Percentiles rank a stretch among this genome's conserved stretches.
Evolutionary conservation across 2,329 filamentous ascomycete species (phyloP).

Genomic region (Nakataea oryzae): DNA sequence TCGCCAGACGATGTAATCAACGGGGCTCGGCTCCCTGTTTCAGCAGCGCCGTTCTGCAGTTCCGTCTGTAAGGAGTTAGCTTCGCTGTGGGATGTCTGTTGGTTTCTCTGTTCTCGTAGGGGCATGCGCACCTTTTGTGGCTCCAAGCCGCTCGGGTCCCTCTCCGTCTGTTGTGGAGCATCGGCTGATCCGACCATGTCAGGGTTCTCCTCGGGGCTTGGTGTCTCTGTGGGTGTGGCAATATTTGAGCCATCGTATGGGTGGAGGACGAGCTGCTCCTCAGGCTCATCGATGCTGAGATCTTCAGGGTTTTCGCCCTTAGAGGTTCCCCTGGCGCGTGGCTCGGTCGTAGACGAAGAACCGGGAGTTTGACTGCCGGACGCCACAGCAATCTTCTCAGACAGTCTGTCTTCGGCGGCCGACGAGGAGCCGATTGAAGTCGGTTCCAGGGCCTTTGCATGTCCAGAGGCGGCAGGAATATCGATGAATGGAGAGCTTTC

Average conservation of each 20-base stretch:
- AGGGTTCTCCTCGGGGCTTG: not conserved
- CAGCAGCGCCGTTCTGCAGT: slow-evolving; percentile 16
- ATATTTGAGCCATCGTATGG: not conserved
- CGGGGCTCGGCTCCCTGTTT: slow-evolving; percentile 16
- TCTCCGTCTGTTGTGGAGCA: not conserved
- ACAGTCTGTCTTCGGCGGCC: slow-evolving; percentile 9
- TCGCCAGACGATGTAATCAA: not conserved
- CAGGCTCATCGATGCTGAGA: slow-evolving; percentile 36
- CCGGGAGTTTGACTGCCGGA: not conserved
- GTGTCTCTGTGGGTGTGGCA: not conserved
- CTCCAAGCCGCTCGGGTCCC: not conserved
- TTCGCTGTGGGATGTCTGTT: no score
- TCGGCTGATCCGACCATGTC: not conserved
- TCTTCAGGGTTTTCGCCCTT: slow-evolving; percentile 31
- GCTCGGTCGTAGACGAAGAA: not conserved
- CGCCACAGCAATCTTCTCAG: slow-evolving; percentile 5
- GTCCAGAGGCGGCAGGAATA: not conserved
- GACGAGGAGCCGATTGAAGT: not conserved
- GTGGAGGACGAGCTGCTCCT: slow-evolving; percentile 22
- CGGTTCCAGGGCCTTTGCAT: not conserved
- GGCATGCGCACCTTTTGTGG: slow-evolving; percentile 4
- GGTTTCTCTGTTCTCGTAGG: no score
- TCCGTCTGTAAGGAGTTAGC: slow-evolving; percentile 18
- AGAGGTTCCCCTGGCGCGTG: slow-evolving; percentile 6
- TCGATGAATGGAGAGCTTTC: not conserved